Conservation (phyloP, 768 basidiomycete species). For the Pisolithus sp. region DNA sequence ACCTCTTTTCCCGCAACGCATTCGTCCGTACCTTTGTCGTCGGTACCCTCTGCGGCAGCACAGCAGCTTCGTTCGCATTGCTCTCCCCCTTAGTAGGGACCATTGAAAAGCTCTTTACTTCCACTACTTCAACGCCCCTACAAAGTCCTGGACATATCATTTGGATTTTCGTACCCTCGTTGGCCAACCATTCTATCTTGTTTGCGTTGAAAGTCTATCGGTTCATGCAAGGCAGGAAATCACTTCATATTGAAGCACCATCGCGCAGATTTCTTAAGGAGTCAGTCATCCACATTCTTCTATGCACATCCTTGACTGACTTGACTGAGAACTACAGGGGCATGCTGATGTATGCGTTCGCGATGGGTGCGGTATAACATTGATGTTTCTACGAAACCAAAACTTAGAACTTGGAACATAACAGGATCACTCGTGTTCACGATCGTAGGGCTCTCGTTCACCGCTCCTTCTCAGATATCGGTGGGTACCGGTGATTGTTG, state of each 20-base stretch:
- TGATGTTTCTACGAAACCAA: not conserved
- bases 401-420: not conserved
- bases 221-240: slow-evolving; percentile 2
- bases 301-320: not conserved
- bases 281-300: slow-evolving; percentile 1
- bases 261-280: slow-evolving; percentile 15
- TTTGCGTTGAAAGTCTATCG: slow-evolving; percentile 13
- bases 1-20: slow-evolving; percentile 5
- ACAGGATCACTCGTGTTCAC: slow-evolving; percentile 13
- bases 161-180: slow-evolving; percentile 10
- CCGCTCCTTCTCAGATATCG: not conserved
- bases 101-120: not conserved
- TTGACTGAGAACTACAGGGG: not conserved
- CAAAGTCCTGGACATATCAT: not conserved
- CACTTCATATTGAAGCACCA: slow-evolving; percentile 4
- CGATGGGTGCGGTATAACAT: slow-evolving; percentile 2
- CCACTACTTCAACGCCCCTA: not conserved
- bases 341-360: slow-evolving; percentile 7
- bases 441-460: slow-evolving; percentile 8
- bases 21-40: slow-evolving; percentile 1
- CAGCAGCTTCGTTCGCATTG: not conserved
- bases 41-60: not conserved
- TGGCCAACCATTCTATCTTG: slow-evolving; percentile 10
- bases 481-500: slow-evolving; percentile 2
- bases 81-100: not conserved